Evolutionary conservation across 2,329 filamentous ascomycete species (phyloP).

Genomic region (Myriangium duriaei): DNA sequence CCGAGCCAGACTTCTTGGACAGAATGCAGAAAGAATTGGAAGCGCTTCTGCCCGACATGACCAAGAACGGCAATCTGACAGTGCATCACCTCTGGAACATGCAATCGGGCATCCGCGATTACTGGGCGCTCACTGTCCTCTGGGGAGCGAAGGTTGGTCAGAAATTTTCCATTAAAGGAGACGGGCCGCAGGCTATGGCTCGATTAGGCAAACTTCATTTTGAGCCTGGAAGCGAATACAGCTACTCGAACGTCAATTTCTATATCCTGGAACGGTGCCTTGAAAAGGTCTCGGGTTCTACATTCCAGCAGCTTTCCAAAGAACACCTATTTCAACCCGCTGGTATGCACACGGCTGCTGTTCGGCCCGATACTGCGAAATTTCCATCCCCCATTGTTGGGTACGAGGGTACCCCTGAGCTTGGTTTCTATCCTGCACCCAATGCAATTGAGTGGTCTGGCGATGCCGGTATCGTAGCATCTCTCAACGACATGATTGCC

Average conservation of each 20-base stretch:
- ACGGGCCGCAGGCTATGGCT: conserved; percentile 19
- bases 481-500: conserved; percentile 34
- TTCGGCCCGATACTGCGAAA: conserved; percentile 26
- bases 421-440: conserved; percentile 25
- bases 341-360: conserved; percentile 29
- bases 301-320: conserved; percentile 25
- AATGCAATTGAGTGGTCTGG: conserved; percentile 37
- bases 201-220: conserved; percentile 30
- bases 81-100: conserved; percentile 29
- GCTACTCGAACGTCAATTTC: conserved; percentile 36
- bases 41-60: conserved; percentile 21
- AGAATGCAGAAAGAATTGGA: conserved; percentile 18
- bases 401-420: conserved; percentile 30
- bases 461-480: conserved; percentile 33
- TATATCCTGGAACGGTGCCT: conserved; percentile 26
- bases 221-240: conserved; percentile 30
- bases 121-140: conserved; percentile 32
- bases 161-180: conserved; percentile 25
- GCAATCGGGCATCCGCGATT: conserved; percentile 34
- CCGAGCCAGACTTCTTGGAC: conserved; percentile 21
- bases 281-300: conserved; percentile 26
- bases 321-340: conserved; percentile 30
- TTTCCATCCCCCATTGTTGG: conserved; percentile 30
- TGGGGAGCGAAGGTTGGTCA: conserved; percentile 31
- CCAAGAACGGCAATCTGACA: conserved; percentile 21